phyloP scores from a whole-genome alignment of 345 rosid genomes.

The Salix viminalis region DNA sequence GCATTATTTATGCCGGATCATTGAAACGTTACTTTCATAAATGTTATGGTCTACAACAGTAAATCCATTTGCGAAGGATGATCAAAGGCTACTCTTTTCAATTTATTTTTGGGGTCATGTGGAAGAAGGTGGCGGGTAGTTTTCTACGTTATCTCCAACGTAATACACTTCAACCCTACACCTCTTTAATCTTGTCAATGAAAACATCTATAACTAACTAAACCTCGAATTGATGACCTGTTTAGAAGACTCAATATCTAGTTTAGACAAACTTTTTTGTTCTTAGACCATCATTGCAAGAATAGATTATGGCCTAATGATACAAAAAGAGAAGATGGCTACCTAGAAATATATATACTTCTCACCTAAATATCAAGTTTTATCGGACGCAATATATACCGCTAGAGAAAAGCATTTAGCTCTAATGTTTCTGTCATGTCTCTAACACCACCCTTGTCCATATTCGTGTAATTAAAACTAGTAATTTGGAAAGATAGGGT shows the following conservation, averaged over 20 bases:
- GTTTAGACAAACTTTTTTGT: constrained; percentile 24
- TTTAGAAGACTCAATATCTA: constrained; percentile 13
- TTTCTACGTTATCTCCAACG: constrained; percentile 20
- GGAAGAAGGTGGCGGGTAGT: constrained; percentile 37
- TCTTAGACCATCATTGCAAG: constrained; percentile 12
- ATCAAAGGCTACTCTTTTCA: background rate
- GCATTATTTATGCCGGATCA: constrained; percentile 15
- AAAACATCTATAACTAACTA: constrained; percentile 40
- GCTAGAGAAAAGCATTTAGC: constrained; percentile 34
- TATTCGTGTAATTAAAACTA: constrained; percentile 13
- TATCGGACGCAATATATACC: constrained; percentile 20
- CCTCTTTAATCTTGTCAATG: constrained; percentile 18
- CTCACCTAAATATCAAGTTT: constrained; percentile 43
- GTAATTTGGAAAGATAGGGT: background rate
- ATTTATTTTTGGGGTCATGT: constrained; percentile 7
- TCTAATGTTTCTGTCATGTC: constrained; percentile 54
- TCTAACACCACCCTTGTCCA: constrained; percentile 39
- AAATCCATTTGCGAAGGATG: constrained; percentile 11
- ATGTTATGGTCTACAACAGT: constrained; percentile 15
- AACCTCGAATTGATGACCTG: constrained; percentile 19
- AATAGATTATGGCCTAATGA: constrained; percentile 17
- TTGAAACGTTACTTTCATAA: constrained; percentile 31
- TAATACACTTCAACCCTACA: constrained; percentile 22
- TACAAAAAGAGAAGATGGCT: constrained; percentile 29
- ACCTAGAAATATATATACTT: constrained; percentile 42